These are phyloP conservation scores for Dactylellina drechsleri DNA, from an alignment of 2,329 filamentous ascomycete genomes.

Conservation along the genomic window DNA sequence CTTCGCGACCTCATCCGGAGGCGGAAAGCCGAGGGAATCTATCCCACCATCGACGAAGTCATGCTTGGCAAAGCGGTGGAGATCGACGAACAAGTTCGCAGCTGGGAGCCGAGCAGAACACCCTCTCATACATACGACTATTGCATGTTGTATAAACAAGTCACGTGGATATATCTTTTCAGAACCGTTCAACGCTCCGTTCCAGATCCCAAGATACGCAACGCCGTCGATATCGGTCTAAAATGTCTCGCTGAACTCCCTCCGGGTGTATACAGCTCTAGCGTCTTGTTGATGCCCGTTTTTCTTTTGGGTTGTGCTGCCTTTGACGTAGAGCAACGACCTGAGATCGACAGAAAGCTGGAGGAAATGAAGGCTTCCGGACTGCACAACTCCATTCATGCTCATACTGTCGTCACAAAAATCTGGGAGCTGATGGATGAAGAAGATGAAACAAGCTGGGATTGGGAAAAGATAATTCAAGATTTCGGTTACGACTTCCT, in stretches of 20 bases:
- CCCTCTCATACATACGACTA: constrained; percentile 65
- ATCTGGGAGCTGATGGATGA: constrained; percentile 72
- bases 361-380: constrained; percentile 68
- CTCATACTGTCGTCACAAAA: constrained; percentile 67
- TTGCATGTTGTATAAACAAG: constrained; percentile 71
- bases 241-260: constrained; percentile 68
- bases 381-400: constrained; percentile 69
- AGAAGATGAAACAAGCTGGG: constrained; percentile 68
- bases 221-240: constrained; percentile 70
- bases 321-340: constrained; percentile 68
- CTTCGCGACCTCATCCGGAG: constrained; percentile 78
- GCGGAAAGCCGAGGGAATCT: constrained; percentile 71
- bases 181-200: constrained; percentile 70
- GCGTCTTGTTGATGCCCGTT: constrained; percentile 70
- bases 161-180: constrained; percentile 72
- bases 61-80: constrained; percentile 77
- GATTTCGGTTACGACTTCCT: constrained; percentile 71
- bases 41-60: constrained; percentile 77
- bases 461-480: constrained; percentile 72
- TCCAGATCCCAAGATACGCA: constrained; percentile 68
- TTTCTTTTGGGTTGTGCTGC: constrained; percentile 72
- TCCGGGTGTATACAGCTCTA: constrained; percentile 68
- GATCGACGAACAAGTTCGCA: constrained; percentile 78
- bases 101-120: constrained; percentile 73
- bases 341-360: constrained; percentile 68